Evolutionary conservation across 2,329 filamentous ascomycete species (phyloP), one percentile per base, ranked within the genome.

Genomic region (Waltergamsia citrina): DNA sequence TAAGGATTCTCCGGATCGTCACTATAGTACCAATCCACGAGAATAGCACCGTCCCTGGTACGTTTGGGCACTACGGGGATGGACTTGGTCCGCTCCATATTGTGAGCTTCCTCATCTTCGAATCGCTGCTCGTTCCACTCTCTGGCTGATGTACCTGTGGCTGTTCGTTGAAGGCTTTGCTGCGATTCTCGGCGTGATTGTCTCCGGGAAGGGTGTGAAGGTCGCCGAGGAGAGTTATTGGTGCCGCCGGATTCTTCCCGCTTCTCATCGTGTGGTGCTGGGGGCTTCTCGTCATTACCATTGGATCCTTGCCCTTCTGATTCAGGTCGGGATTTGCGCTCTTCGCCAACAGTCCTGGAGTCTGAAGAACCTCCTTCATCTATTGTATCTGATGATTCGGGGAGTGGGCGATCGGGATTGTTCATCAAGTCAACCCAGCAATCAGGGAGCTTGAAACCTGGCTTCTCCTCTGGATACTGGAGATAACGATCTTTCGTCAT

Each of bases 401-500:
- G 37, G 34, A 48, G 29, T 24, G 41, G 14, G 17, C 33, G 39
- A 37, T 52, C 37, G 8, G 49, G 46, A 35, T 53, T 47, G 42
- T 59, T 50, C 20, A 60, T 30, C 25, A 61, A 45, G n/a, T 45
- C 42, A 21, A 54, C 37, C 56, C 59, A 62, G 2, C 51, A 38
- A 16, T 52, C 49, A 4, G 73, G 74, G 5, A 70, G 55, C 37
- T 65, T 46, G 43, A 78, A 81, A 43, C 59, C 71, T 16, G 65
- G 43, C 38, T 57, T 57, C 41, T 81, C 76, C 55, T 79, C 75
- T 12, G 74, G 73, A 39, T 78, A 79, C 38, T 65, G 61, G 10
- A 80, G 57, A 28, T 69, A 47, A 27, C 54, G 62, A 46, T 74
- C 74, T 21, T 54, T 52, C 3, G 73, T 72, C 35, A 67, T 32